Percentiles rank a stretch among this genome's conserved stretches.
These are phyloP conservation scores for Botrytis fabae DNA, from an alignment of 2,329 filamentous ascomycete species.

Conservation along the genomic window DNA sequence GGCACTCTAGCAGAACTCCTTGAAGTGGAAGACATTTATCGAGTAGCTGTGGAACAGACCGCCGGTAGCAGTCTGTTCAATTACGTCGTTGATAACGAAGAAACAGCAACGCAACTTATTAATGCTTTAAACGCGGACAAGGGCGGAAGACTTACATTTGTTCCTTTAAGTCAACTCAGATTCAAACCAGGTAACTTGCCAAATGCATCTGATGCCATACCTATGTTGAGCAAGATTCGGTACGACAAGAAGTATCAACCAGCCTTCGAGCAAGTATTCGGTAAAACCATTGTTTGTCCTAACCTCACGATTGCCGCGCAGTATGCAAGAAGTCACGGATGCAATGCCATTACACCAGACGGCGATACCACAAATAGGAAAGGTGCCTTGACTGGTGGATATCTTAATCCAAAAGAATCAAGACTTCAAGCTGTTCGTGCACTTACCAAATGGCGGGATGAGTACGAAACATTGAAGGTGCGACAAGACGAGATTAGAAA, in stretches of 20 bases:
- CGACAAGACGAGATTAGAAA: conserved; percentile 65
- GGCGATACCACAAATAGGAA: conserved; percentile 94
- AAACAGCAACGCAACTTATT: conserved; percentile 79
- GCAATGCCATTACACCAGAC: conserved; percentile 91
- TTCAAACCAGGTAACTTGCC: conserved; percentile 74
- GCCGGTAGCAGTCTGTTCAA: conserved; percentile 93
- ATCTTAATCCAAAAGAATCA: conserved; percentile 81
- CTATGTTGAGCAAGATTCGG: conserved; percentile 79
- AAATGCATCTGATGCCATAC: conserved; percentile 81
- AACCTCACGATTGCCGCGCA: conserved; percentile 84
- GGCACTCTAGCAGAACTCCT: conserved; percentile 93
- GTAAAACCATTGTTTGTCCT: conserved; percentile 90
- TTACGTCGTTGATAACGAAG: conserved; percentile 90
- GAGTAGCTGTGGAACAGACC: conserved; percentile 87
- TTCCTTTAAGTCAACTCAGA: conserved; percentile 82
- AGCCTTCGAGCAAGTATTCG: conserved; percentile 93
- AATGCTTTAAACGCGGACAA: conserved; percentile 76
- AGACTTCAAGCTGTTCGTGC: conserved; percentile 81
- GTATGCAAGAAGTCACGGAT: conserved; percentile 86
- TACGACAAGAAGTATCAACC: conserved; percentile 77
- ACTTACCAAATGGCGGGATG: conserved; percentile 71
- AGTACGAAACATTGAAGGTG: conserved; percentile 66
- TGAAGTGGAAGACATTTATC: conserved; percentile 79
- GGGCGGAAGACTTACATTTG: conserved; percentile 88
- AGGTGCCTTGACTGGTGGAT: conserved; percentile 93